Conservation (phyloP, 2,329 filamentous ascomycete genomes). For the Xylaria sp. region DNA sequence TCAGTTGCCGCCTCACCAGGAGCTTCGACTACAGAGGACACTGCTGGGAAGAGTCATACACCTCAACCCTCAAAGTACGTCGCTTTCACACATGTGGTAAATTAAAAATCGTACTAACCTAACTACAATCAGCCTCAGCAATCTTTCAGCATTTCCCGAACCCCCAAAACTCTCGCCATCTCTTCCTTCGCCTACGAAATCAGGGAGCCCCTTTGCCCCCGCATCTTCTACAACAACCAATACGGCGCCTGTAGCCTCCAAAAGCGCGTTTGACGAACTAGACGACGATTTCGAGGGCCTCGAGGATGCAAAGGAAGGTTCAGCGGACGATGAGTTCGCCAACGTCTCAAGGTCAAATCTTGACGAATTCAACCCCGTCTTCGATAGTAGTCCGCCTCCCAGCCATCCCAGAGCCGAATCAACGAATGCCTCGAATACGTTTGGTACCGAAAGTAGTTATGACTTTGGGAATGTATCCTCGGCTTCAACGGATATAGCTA, state of each 20-base stretch:
- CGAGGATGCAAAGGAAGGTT: constrained; percentile 84
- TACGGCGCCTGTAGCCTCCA: constrained; percentile 53
- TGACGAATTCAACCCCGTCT: constrained; percentile 84
- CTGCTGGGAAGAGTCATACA: constrained; percentile 39
- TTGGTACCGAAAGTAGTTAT: constrained; percentile 67
- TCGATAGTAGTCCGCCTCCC: constrained; percentile 74
- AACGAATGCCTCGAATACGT: constrained; percentile 54
- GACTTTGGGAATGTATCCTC: constrained; percentile 65
- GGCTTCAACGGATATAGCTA: constrained; percentile 47
- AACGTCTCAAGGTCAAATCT: constrained; percentile 76
- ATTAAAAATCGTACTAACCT: constrained; percentile 44
- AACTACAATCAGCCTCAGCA: constrained; percentile 44
- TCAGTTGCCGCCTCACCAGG: constrained; percentile 47
- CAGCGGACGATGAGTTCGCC: constrained; percentile 82
- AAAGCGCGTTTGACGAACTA: constrained; percentile 76
- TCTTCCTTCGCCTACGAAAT: constrained; percentile 48
- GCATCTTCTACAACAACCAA: constrained; percentile 52
- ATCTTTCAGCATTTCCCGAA: constrained; percentile 47
- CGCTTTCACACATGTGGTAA: constrained; percentile 23
- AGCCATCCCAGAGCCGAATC: constrained; percentile 66
- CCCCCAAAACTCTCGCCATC: constrained; percentile 53
- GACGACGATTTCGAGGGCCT: constrained; percentile 85
- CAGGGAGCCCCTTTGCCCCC: constrained; percentile 50
- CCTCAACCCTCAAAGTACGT: constrained; percentile 49
- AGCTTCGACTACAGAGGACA: constrained; percentile 43